These are phyloP conservation scores for Onygenales sp. DNA, from an alignment of 2,329 filamentous ascomycete species.

Conservation along the genomic window DNA sequence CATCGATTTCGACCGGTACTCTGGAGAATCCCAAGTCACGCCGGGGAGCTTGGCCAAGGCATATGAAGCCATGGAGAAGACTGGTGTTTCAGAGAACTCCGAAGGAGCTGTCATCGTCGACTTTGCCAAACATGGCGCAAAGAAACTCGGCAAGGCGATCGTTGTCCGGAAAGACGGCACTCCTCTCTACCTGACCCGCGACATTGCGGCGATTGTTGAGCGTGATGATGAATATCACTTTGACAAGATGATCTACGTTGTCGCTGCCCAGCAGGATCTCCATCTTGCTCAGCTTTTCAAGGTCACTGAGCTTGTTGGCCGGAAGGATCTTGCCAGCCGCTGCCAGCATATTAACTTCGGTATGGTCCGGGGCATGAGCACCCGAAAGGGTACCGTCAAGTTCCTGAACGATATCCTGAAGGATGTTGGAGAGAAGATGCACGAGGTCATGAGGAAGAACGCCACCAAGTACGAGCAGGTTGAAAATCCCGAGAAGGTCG, in stretches of 20 bases:
- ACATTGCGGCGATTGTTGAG: slow-evolving; percentile 57
- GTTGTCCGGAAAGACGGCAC: slow-evolving; percentile 60
- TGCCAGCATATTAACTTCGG: slow-evolving; percentile 59
- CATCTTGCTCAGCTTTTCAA: slow-evolving; percentile 58
- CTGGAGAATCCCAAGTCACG: slow-evolving; percentile 59
- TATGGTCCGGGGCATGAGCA: slow-evolving; percentile 58
- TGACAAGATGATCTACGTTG: slow-evolving; percentile 61
- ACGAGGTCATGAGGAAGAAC: slow-evolving; percentile 92
- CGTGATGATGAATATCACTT: slow-evolving; percentile 53
- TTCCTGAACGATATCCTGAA: slow-evolving; percentile 64
- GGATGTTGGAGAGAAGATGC: slow-evolving; percentile 89
- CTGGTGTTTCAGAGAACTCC: slow-evolving; percentile 52
- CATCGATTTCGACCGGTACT: slow-evolving; percentile 57
- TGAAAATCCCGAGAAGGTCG: slow-evolving; percentile 67
- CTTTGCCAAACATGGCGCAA: slow-evolving; percentile 57
- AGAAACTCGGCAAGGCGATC: slow-evolving; percentile 59
- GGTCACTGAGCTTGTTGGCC: slow-evolving; percentile 52
- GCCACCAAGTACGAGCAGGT: slow-evolving; percentile 84
- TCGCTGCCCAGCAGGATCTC: slow-evolving; percentile 55
- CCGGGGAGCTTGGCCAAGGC: slow-evolving; percentile 53
- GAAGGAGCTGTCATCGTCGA: slow-evolving; percentile 61
- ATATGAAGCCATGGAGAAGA: slow-evolving; percentile 49
- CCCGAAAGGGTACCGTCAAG: slow-evolving; percentile 61
- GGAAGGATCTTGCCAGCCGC: slow-evolving; percentile 48
- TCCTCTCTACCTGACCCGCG: slow-evolving; percentile 58